Base-by-base conservation (phyloP, 2,329 filamentous ascomycete genomes). In the Leptographium procerum region DNA sequence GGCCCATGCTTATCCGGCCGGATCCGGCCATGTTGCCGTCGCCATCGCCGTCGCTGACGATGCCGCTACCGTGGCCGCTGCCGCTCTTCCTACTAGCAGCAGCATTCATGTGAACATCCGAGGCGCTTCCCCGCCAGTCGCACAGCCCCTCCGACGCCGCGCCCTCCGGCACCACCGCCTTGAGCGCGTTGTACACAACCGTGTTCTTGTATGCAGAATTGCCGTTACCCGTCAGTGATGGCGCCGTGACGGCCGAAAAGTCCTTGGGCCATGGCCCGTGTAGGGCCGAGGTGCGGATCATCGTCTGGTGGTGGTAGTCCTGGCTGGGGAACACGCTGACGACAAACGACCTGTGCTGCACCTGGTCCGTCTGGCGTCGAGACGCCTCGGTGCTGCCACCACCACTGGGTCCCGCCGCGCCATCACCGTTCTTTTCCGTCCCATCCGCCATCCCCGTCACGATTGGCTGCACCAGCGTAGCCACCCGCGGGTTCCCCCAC, bases 221-320 rank as follows among this genome's bases (percentile, higher is more conserved):
- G 54, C 19, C 29, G 29, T 22, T 36, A 22, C 52, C 34, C 22
- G 33, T 16, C 52, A 28, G 33, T 2, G 24, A 7, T 26, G 51
- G 29, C 29, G 51, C 29, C 29, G n/a, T 31, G 11, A 28, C 26
- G 53, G 16, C 36, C 16, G 53, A 16, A n/a, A 52, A 57, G 61
- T 62, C 65, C 1, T 64, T 58, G 1, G 76, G 74, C 77, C 77
- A 80, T 4, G 70, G 64, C 8, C 72, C 70, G 60, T 74, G 67
- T 11, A 77, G 66, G 2, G 70, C 69, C 3, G 70, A 71, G 29
- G 64, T 62, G 33, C 66, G 61, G 65, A 75, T 72, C 58, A 66
- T 64, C 3, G 66, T 65, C 29, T 65, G 63, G 67, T 80, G 77
- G 51, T 67, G 63, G 64, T 77, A 77, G 19, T 68, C 64, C 22